Evolutionary conservation across 73 alveolate species (phyloP).

Genomic region (Symbiodinium pilosum): DNA sequence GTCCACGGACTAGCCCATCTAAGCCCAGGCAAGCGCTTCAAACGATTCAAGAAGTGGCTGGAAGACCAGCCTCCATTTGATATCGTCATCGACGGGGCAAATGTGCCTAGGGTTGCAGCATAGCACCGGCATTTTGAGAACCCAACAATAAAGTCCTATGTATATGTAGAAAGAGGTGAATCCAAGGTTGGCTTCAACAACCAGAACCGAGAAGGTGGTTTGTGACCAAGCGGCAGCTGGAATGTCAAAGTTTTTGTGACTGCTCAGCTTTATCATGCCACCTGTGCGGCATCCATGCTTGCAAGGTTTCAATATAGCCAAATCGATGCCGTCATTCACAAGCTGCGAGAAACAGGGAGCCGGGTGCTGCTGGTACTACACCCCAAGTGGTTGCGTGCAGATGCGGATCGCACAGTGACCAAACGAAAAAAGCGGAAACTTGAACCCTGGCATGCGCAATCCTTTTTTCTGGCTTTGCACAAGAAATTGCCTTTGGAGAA

Average conservation of each 20-base stretch:
- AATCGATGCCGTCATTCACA: constrained; percentile 69
- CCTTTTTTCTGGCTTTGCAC: background rate
- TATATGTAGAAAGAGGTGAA: background rate
- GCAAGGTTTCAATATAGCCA: constrained; percentile 90
- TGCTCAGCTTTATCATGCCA: background rate
- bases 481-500: too few relatives aligned
- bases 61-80: constrained; percentile 88
- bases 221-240: constrained; percentile 32
- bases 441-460: constrained; percentile 22
- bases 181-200: constrained; percentile 80
- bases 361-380: constrained; percentile 92
- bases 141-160: too few relatives aligned
- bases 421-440: constrained; percentile 86
- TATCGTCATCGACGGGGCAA: constrained; percentile 91
- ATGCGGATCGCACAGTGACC: constrained; percentile 80
- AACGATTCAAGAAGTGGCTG: constrained; percentile 91
- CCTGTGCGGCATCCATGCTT: background rate
- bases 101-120: constrained; percentile 6
- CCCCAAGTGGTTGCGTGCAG: constrained; percentile 88
- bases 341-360: constrained; percentile 75
- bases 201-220: constrained; percentile 88
- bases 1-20: too few relatives aligned
- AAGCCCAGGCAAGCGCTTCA: constrained; percentile 48
- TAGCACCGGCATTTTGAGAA: background rate
- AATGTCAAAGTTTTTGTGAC: too few relatives aligned